Base-by-base conservation (phyloP, 2,329 filamentous ascomycete genomes). In the Beauveria brongniartii region DNA sequence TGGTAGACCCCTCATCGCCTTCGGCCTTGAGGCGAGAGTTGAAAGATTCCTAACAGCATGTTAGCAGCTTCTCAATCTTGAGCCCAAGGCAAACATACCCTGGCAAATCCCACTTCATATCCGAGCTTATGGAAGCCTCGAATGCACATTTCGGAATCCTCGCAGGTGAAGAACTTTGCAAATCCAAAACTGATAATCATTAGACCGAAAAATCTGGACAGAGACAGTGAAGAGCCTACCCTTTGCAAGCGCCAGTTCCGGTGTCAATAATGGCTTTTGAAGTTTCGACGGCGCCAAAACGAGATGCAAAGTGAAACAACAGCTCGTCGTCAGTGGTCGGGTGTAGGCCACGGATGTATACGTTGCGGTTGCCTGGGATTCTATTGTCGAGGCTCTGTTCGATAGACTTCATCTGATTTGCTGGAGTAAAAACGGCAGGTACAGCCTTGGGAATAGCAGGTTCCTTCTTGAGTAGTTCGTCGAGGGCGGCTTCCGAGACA, bases 191-290 rank as follows among this genome's bases (percentile, higher is more conserved):
- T 97, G 68, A 20, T 61, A 26, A 52, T 43, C 8, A 10, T 59
- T 28, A 59, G 65, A 70, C 43, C 18, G 12, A 41, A 9, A 62
- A 63, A 55, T 4, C 12, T 37, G 34, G 50, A 54, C 28, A 55
- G 18, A 43, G 63, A 47, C 7, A 6, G 24, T 20, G 6, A 37
- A 18, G 9, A 54, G 62, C 82, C 69, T 77, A 96, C 94, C 94
- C 94, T 78, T 99, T 99, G 84, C 94, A 99, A 65, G 92, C 88
- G 63, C 92, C 91, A 54, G 91, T 96, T 67, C 89, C 87, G 57
- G 92, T 88, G 76, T 99, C 95, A 70, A 99, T 96, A 76, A 99
- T 99, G 16, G 95, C 94, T 81, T 99, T 99, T 70, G 92, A 97
- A 66, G 92, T 96, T 77, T 96, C 91, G 62, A 99, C 94, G 63